Evolutionary conservation across 352 stramenopile genomes (phyloP).

Genomic region (Plasmopara muralis): DNA sequence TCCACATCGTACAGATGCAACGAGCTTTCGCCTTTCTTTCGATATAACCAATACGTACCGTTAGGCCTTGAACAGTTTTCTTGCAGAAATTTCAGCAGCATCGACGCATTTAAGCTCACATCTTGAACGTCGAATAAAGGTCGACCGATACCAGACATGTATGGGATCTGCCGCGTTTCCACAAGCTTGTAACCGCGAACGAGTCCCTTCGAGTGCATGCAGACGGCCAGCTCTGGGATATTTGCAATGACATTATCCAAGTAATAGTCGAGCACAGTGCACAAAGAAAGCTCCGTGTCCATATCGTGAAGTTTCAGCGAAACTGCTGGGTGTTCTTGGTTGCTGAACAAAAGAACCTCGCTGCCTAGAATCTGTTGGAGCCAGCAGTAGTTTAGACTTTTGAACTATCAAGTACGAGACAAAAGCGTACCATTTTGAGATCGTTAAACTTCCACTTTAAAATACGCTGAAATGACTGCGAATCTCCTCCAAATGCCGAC

Average conservation of each 20-base stretch:
- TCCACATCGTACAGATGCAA: constrained; percentile 79
- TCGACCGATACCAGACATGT: constrained; percentile 51
- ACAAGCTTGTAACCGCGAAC: constrained; percentile 83
- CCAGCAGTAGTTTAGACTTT: neutral
- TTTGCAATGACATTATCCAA: constrained; percentile 86
- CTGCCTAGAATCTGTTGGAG: constrained; percentile 61
- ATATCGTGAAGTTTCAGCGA: constrained; percentile 82
- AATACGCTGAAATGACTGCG: constrained; percentile 59
- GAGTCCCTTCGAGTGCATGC: constrained; percentile 80
- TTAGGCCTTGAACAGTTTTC: constrained; percentile 80
- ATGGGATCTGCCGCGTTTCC: constrained; percentile 75
- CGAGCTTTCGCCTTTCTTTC: constrained; percentile 72
- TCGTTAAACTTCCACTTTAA: constrained; percentile 86
- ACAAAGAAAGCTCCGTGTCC: constrained; percentile 77
- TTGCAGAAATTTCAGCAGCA: constrained; percentile 83
- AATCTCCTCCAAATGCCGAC: constrained; percentile 25
- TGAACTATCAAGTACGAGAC: neutral
- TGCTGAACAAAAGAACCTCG: constrained; percentile 78
- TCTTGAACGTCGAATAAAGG: constrained; percentile 81
- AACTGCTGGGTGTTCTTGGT: constrained; percentile 74
- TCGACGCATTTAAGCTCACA: constrained; percentile 81
- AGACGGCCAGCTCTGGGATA: constrained; percentile 80
- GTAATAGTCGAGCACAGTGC: constrained; percentile 81
- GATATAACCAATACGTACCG: constrained; percentile 80
- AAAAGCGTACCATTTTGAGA: constrained; percentile 65